A percentile compares a stretch with the other conserved stretches of the same genome.
These are phyloP conservation scores for Psilocybe tampanensis DNA, from an alignment of 768 basidiomycete species.

Conservation along the genomic window DNA sequence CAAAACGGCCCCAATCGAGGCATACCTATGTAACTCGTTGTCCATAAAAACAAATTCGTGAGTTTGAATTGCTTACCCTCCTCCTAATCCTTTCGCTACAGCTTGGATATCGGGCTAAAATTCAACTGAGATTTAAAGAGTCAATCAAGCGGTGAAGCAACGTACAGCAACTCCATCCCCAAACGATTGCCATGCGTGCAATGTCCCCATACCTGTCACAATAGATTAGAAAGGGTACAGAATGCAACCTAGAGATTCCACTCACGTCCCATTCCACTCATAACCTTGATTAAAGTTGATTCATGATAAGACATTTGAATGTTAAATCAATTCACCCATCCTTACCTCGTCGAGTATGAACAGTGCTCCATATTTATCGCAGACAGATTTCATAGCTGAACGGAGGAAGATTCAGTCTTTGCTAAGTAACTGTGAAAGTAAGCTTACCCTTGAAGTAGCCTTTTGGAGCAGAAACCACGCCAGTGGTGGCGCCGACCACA, in stretches of 20 bases:
- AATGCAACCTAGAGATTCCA: constrained; percentile 8
- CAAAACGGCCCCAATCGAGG: constrained; percentile 80
- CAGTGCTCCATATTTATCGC: constrained; percentile 73
- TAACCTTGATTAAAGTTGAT: constrained; percentile 47
- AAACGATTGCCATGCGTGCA: constrained; percentile 85
- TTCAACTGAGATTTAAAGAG: constrained; percentile 1
- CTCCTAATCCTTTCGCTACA: constrained; percentile 88
- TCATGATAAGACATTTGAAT: background rate
- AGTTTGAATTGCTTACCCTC: constrained; percentile 56
- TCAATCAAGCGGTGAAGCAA: constrained; percentile 2
- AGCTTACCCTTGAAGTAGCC: constrained; percentile 72
- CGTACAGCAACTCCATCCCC: constrained; percentile 67
- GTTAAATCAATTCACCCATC: background rate
- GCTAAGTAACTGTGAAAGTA: background rate
- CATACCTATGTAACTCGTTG: constrained; percentile 53
- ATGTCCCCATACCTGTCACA: constrained; percentile 74
- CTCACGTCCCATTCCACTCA: constrained; percentile 91
- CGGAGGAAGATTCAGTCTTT: background rate
- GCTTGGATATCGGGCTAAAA: constrained; percentile 86
- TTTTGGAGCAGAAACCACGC: constrained; percentile 73
- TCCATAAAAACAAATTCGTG: background rate
- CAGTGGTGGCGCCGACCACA: constrained; percentile 85
- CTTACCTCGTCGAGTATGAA: constrained; percentile 84
- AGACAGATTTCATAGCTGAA: constrained; percentile 76
- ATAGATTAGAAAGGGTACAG: background rate